Evolutionary conservation across 2,329 filamentous ascomycete species (phyloP).

Genomic region (Malbranchea cinnamomea): DNA sequence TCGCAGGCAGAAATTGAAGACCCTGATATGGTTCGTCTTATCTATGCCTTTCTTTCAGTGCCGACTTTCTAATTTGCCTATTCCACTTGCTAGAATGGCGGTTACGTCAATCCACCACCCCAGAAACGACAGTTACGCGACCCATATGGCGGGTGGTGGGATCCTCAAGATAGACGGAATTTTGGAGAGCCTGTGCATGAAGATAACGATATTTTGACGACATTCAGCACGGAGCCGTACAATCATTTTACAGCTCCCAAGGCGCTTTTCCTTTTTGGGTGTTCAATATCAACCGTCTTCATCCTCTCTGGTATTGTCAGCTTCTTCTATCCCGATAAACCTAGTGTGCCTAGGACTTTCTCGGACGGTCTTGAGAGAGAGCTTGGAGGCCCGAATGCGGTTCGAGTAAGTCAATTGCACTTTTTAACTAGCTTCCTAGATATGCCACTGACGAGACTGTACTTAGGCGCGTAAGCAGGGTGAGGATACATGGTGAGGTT

Average conservation of each 20-base stretch:
- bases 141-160: constrained; percentile 89
- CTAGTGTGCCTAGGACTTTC: constrained; percentile 54
- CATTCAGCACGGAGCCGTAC: constrained; percentile 82
- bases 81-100: constrained; percentile 25
- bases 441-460: constrained; percentile 1
- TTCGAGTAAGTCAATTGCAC: constrained; percentile 39
- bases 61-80: constrained; percentile 3
- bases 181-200: constrained; percentile 94
- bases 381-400: constrained; percentile 53
- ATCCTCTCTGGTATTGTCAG: constrained; percentile 53
- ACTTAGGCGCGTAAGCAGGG: constrained; percentile 24
- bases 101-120: constrained; percentile 35
- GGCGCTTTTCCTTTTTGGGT: constrained; percentile 51
- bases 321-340: constrained; percentile 56
- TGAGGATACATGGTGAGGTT: constrained; percentile 11
- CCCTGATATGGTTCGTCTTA: constrained; percentile 26
- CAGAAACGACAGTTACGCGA: constrained; percentile 87
- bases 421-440: not conserved
- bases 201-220: constrained; percentile 82
- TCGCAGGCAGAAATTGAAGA: constrained; percentile 27
- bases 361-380: constrained; percentile 55
- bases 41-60: not conserved
- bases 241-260: constrained; percentile 64
- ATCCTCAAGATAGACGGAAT: constrained; percentile 92
- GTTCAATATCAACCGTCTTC: constrained; percentile 50